Base-by-base conservation (phyloP, 2,329 filamentous ascomycete species). In the Calonectria pteridis region DNA sequence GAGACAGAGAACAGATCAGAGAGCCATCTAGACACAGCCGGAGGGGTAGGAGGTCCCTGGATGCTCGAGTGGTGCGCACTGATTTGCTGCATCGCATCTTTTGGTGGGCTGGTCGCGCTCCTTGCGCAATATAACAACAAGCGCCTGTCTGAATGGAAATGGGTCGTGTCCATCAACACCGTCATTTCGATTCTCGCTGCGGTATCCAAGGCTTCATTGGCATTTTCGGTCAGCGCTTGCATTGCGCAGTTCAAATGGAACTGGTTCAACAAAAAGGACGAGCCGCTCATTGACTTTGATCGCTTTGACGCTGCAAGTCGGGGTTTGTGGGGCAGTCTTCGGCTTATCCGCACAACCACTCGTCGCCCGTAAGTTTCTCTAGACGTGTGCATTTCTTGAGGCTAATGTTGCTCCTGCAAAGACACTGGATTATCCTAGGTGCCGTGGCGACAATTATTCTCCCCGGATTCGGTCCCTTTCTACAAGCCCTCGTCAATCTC, bases 221-320 rank as follows among this genome's bases (percentile, higher is more conserved):
- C 62, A 0, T 69, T 73, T 9, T 46, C 50, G 0, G 51, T 77
- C 4, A 73, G 75, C 37, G 68, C 69, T 29, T 77, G 75, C 18
- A n/a, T 77, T 6, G 71, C 73, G 0, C 76, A 77, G 20, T 62
- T 62, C 4, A 77, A 77, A 29, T 77, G 76, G 76, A 77, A 75
- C 5, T 77, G 75, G 75, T 6, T 71, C 5, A 58, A 28, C 6
- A 31, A 46, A n/a, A 18, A 62, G 20, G 40, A 63, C 0, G 71
- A 63, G 2, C 72, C 71, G 1, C 28, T 77, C 2, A 53, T 76
- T 0, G 75, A 75, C 23, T 77, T 77, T 64, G 72, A 77, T 40
- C 76, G 76, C 0, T 69, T 77, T 10, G 74, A 77, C 58, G 73
- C 72, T 4, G 73, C 75, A 1, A 77, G 73, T 20, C 14, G 76